A percentile compares a stretch with the other conserved stretches of the same genome.
Evolutionary conservation across 371 early-diverging fungal species (phyloP).

Genomic region (Mucor saturninus): DNA sequence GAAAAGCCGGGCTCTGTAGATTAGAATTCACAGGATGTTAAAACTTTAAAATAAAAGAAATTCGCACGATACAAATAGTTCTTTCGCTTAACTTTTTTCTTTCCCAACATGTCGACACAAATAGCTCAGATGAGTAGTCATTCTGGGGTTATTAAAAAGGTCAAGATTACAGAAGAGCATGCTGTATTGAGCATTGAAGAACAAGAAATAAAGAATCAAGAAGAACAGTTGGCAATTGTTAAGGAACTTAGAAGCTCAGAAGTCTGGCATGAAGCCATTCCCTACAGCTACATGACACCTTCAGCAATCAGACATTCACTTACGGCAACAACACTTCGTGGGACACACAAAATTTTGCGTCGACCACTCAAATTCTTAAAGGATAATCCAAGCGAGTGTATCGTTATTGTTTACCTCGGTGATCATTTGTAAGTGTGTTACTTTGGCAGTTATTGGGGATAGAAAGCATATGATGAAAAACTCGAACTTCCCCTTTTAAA

Average conservation of each 20-base stretch:
- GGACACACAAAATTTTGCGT: slow-evolving; percentile 49
- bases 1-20: slow-evolving; percentile 35
- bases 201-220: slow-evolving; percentile 27
- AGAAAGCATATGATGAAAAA: slow-evolving; percentile 7
- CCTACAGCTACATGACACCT: slow-evolving; percentile 37
- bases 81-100: neutral
- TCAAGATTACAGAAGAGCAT: slow-evolving; percentile 21
- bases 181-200: slow-evolving; percentile 16
- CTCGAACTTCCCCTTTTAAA: neutral
- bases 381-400: slow-evolving; percentile 40
- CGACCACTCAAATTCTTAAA: slow-evolving; percentile 52
- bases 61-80: neutral
- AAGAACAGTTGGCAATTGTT: slow-evolving; percentile 28
- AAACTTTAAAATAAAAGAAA: neutral
- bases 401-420: slow-evolving; percentile 44
- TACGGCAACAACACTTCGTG: slow-evolving; percentile 56
- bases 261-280: slow-evolving; percentile 37
- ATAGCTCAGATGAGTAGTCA: slow-evolving; percentile 6
- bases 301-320: slow-evolving; percentile 43
- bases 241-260: slow-evolving; percentile 25
- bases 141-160: neutral
- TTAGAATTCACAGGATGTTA: slow-evolving; percentile 28
- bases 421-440: slow-evolving; percentile 39
- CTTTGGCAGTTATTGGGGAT: slow-evolving; percentile 1
- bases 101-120: neutral